Evolutionary conservation across 805 yeast genomes (phyloP).

Genomic region (Zygosaccharomyces gambellarensis): DNA sequence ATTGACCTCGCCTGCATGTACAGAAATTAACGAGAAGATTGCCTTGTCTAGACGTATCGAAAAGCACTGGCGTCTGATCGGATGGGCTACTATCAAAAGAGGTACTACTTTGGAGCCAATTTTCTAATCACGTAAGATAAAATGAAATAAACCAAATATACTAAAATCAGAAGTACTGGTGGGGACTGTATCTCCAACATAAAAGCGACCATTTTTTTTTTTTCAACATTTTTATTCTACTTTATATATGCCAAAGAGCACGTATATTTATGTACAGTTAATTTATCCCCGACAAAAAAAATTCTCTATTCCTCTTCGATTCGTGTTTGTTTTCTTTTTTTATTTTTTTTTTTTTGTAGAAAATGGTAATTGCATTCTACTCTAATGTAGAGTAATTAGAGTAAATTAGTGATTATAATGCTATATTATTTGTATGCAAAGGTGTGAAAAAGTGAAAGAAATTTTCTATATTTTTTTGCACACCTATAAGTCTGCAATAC

Average conservation of each 20-base stretch:
- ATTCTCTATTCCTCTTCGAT: background rate
- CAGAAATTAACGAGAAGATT: slow-evolving; percentile 96
- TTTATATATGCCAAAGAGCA: slow-evolving; percentile 14
- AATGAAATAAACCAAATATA: slow-evolving; percentile 2
- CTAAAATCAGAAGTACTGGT: background rate
- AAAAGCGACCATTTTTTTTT: background rate
- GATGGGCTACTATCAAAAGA: slow-evolving; percentile 98
- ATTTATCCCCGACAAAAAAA: background rate
- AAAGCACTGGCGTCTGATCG: slow-evolving; percentile 99
- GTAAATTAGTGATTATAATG: background rate
- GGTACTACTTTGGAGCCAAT: slow-evolving; percentile 85
- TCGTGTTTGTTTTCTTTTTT: background rate
- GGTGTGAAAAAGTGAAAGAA: background rate
- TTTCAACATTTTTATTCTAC: background rate
- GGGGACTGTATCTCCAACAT: background rate
- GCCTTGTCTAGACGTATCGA: slow-evolving; percentile 98
- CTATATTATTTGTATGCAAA: background rate
- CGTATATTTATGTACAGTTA: slow-evolving; percentile 14
- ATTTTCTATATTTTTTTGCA: background rate
- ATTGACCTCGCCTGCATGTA: slow-evolving; percentile 97
- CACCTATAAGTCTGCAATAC: slow-evolving; percentile 3
- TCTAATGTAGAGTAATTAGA: background rate
- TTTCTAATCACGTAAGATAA: slow-evolving; percentile 21
- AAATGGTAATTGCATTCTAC: background rate
- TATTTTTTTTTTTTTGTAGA: no score